These are phyloP conservation scores for Claviceps pusilla DNA, from an alignment of 2,329 filamentous ascomycete genomes.

Conservation along the genomic window DNA sequence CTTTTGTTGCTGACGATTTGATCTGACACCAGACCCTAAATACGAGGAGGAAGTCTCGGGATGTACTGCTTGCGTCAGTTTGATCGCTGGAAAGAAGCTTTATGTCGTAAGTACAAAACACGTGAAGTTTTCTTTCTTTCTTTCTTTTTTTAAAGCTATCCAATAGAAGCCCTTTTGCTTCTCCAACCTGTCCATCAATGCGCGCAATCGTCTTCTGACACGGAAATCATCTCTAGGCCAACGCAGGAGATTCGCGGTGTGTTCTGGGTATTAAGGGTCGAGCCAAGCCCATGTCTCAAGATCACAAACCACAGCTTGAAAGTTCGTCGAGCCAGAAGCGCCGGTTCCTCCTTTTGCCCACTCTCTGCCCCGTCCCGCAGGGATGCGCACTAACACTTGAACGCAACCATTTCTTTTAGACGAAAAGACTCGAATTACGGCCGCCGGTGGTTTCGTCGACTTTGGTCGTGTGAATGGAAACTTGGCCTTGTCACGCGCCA, in stretches of 20 bases:
- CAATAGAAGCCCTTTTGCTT: neutral
- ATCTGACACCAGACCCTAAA: conserved; percentile 56
- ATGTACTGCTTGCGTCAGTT: conserved; percentile 83
- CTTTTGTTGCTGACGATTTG: conserved; percentile 2
- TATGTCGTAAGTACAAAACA: conserved; percentile 59
- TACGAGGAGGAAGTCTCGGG: conserved; percentile 97
- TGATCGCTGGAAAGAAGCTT: conserved; percentile 84
- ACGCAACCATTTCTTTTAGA: conserved; percentile 31
- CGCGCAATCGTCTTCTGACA: conserved; percentile 8
- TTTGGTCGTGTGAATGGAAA: conserved; percentile 98
- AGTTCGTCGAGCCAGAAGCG: conserved; percentile 36
- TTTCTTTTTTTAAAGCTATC: neutral
- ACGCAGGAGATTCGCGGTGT: conserved; percentile 88
- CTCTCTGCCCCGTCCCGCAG: neutral
- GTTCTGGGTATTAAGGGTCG: conserved; percentile 93
- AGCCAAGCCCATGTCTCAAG: conserved; percentile 95
- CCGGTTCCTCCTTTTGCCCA: neutral
- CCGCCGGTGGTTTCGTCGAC: conserved; percentile 93
- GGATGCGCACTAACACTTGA: conserved; percentile 1
- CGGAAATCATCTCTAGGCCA: conserved; percentile 46
- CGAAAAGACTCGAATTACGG: conserved; percentile 90
- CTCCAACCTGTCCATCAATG: neutral
- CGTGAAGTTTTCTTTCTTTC: neutral
- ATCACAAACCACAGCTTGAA: conserved; percentile 98
- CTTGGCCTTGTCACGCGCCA: conserved; percentile 86